A percentile compares a stretch with the other conserved stretches of the same genome.
These are phyloP conservation scores for Fusarium lyarnte DNA, from an alignment of 2,329 filamentous ascomycete species.

Conservation along the genomic window DNA sequence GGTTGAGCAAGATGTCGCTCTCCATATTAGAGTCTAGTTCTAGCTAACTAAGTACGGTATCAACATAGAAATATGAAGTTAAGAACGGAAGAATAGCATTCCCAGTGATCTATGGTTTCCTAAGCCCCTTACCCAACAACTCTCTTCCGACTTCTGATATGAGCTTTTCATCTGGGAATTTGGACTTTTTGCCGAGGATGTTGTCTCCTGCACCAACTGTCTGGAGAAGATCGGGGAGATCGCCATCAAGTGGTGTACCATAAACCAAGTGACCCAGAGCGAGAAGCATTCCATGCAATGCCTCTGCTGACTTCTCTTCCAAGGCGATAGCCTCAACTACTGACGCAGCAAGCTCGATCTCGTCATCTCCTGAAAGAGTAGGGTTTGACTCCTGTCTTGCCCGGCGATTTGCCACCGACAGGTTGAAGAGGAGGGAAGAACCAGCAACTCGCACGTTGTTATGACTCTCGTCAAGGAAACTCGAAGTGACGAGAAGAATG, in stretches of 20 bases:
- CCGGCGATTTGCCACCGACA: conserved; percentile 76
- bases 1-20: no score
- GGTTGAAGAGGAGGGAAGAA: conserved; percentile 84
- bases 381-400: conserved; percentile 67
- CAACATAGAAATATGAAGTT: background rate
- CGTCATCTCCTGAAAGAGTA: conserved; percentile 72
- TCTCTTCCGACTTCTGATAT: conserved; percentile 64
- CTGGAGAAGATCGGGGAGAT: conserved; percentile 80
- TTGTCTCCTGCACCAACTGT: conserved; percentile 78
- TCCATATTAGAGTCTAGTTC: background rate
- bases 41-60: background rate
- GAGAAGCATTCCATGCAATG: conserved; percentile 78
- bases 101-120: conserved; percentile 40
- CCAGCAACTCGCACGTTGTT: conserved; percentile 82
- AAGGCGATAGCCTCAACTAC: conserved; percentile 76
- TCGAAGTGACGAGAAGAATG: conserved; percentile 76
- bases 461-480: conserved; percentile 80
- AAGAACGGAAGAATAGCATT: background rate
- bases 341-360: conserved; percentile 84
- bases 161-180: conserved; percentile 67
- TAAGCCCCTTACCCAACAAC: conserved; percentile 61
- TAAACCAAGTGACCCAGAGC: conserved; percentile 82
- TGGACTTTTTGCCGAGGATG: conserved; percentile 65
- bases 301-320: conserved; percentile 72
- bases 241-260: conserved; percentile 73